phyloP scores from a whole-genome alignment of 768 basidiomycete species.

The Dictyophora rubrovolvata region DNA sequence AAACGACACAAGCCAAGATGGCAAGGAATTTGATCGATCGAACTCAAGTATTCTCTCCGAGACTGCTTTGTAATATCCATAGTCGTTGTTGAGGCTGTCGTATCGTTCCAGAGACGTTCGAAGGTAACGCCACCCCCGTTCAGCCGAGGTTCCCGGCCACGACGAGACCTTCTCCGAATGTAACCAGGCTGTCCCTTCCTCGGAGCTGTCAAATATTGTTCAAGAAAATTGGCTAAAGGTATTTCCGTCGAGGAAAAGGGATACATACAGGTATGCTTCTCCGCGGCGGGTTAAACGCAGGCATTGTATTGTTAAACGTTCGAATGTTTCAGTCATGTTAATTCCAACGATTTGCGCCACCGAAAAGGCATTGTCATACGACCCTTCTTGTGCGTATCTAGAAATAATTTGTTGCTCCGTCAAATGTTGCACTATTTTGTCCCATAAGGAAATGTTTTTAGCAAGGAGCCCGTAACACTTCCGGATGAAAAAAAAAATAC shows the following conservation, averaged over 20 bases:
- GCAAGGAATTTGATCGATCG: constrained; percentile 49
- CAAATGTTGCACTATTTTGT: constrained; percentile 1
- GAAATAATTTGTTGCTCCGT: constrained; percentile 41
- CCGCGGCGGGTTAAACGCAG: constrained; percentile 59
- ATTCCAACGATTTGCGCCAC: constrained; percentile 66
- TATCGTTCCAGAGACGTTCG: constrained; percentile 70
- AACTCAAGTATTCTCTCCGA: constrained; percentile 67
- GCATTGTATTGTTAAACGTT: constrained; percentile 67
- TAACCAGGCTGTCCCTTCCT: constrained; percentile 74
- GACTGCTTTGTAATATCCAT: constrained; percentile 64
- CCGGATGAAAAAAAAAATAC: constrained; percentile 16
- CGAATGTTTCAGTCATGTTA: constrained; percentile 84
- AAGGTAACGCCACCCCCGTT: constrained; percentile 83
- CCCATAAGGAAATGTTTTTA: constrained; percentile 11
- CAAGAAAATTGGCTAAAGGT: neutral
- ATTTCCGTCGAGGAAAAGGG: neutral
- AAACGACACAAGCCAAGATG: constrained; percentile 73
- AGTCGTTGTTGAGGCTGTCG: constrained; percentile 62
- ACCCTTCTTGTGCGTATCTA: constrained; percentile 65
- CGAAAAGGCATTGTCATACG: constrained; percentile 70
- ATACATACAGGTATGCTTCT: constrained; percentile 46
- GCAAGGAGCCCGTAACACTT: neutral
- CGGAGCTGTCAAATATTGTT: constrained; percentile 35
- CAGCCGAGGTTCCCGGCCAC: constrained; percentile 73
- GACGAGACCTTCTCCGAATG: constrained; percentile 68